A percentile compares a stretch with the other conserved stretches of the same genome.
phyloP scores from a whole-genome alignment of 164 flowering plant species.

The Dillenia suffruticosa region DNA sequence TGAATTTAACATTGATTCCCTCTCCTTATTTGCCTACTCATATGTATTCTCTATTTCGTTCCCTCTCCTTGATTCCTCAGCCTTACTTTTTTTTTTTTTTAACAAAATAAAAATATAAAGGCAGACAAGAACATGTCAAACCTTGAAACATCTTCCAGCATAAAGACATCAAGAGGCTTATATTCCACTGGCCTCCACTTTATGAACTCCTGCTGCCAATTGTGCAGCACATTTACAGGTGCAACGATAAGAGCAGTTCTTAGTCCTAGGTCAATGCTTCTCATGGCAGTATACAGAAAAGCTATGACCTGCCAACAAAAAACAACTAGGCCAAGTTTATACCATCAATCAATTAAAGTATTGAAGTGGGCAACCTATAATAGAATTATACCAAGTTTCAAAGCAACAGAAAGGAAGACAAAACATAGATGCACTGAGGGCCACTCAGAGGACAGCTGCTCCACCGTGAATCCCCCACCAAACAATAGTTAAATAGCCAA shows the following conservation, averaged over 20 bases:
- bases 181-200: conserved; percentile 93
- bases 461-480: too few species aligned
- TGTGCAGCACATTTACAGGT: conserved; percentile 97
- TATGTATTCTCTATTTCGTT: too few species aligned
- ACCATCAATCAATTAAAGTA: conserved; percentile 1
- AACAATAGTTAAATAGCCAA: too few species aligned
- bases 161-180: conserved; percentile 75
- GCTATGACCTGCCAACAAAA: conserved; percentile 76
- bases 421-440: too few species aligned
- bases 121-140: conserved; percentile 8
- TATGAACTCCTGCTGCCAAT: conserved; percentile 87
- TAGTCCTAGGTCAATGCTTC: conserved; percentile 78
- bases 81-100: too few species aligned
- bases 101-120: neutral
- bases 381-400: too few species aligned
- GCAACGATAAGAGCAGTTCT: conserved; percentile 88
- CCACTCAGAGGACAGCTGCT: too few species aligned
- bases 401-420: too few species aligned
- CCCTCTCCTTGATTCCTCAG: too few species aligned
- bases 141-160: conserved; percentile 97
- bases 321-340: neutral
- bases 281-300: conserved; percentile 88
- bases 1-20: too few species aligned
- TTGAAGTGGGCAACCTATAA: neutral
- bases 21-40: too few species aligned